Evolutionary conservation across 1,284 basidiomycete species (phyloP), one percentile per base, ranked within the genome.

Genomic region (Ceraceosorus guamensis): DNA sequence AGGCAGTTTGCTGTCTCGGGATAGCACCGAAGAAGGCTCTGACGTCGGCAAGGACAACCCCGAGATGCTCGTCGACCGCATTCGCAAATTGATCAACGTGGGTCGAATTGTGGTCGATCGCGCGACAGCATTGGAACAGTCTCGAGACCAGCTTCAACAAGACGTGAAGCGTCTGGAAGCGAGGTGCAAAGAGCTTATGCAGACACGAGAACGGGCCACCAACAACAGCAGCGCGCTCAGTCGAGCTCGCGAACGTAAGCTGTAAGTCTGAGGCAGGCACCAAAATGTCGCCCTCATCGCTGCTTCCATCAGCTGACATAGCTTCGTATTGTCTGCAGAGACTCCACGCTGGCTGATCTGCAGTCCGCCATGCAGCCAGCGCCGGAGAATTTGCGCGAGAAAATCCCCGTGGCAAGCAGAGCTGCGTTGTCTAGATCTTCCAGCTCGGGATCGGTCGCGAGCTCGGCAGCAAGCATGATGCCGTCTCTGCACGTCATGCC

Each of bases 401-500:
- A 24, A 6, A 14, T 46, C 44, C n/a, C 44, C 44, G 37, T 8
- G 37, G 37, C 37, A 41, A 8, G 8, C 37, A n/a, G n/a, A 8
- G 37, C n/a, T 41, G 8, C 37, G 8, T n/a, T 41, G 8, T 8
- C 37, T 41, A n/a, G 8, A n/a, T n/a, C 8, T 8, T 41, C 8
- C 37, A n/a, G 8, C 37, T 8, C 37, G 8, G 37, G 8, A 8
- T 8, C 37, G 8, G 37, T 41, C 37, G 37, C 37, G n/a, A 8
- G 7, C 44, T 46, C n/a, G 44, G n/a, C n/a, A 6, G n/a, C 7
- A 6, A 14, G 44, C 18, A 8, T 7, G 14, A 14, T 7, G 7
- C 44, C n/a, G n/a, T 53, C 37, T 57, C 59, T 34, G 53, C 59
- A 5, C 57, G 57, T 18, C 43, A 60, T 34, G 49, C 55, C 1